Base-by-base conservation (phyloP, 202 grass and related monocot genomes). In the Carex arenaria region DNA sequence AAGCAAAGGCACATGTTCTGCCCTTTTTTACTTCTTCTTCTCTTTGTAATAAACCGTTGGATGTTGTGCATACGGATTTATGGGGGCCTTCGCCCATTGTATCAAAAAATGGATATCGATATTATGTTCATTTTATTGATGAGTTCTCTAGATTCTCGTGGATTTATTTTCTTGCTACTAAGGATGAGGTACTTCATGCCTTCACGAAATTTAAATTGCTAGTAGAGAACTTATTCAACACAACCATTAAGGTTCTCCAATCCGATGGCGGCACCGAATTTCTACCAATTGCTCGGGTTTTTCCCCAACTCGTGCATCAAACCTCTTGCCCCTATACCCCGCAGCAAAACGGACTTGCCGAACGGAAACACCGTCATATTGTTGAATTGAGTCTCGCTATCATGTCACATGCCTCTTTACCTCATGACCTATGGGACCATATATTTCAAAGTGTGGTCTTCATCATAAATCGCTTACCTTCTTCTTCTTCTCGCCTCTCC, bases 121-220 rank as follows among this genome's bases (percentile, higher is more conserved):
- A 73, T 10, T 86, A 81, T 86, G 26, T 81, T 5, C 7, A 26
- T 1, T 72, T 81, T 47, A 43, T 81, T 31, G 73, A 78, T 55
- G 23, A 31, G 3, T 78, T 13, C 32, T 36, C 23, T 0, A 4
- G 11, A 0, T 72, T 10, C 22, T 30, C 10, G 13, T 82, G 49
- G 65, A 22, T 86, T 51, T 81, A 43, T 61, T 47, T 47, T 17
- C 1, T 86, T 0, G 0, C 38, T 1, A 1, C 38, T 4, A 40
- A 40, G 3, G 38, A 40, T 40, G 60, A 62, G 3, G 7, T 10
- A 4, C 13, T 2, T 4, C 0, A 28, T 5, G 14, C 72, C 74
- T 72, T 1, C 11, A 3, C 38, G 0, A 1, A 72, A 1, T 86
- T 86, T 13, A 67, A 86, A 51, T 6, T 3, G 0, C 36, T 40